Evolutionary conservation across 129 eudicot genomes (phyloP).

Genomic region (Tagetes erecta): DNA sequence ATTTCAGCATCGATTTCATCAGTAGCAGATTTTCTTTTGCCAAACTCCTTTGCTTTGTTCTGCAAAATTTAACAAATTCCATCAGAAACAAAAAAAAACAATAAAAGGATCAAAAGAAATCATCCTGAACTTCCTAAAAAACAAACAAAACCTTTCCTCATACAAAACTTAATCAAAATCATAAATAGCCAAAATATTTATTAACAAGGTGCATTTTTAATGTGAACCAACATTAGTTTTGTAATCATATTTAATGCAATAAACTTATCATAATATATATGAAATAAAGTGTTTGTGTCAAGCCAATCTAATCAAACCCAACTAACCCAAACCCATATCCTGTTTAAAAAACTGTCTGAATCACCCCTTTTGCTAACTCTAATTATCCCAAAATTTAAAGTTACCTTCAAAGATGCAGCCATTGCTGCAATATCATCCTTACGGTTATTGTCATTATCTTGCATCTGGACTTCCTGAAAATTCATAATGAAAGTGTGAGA

Average conservation of each 20-base stretch:
- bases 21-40: no score
- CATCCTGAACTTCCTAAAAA: neutral
- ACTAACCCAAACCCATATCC: neutral
- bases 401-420: slow-evolving; percentile 79
- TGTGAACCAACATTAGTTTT: neutral
- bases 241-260: neutral
- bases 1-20: no score
- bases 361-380: neutral
- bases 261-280: neutral
- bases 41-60: no score
- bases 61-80: no score
- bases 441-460: slow-evolving; percentile 32
- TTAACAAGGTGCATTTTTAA: neutral
- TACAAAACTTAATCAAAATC: no score
- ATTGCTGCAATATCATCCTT: slow-evolving; percentile 54
- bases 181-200: neutral
- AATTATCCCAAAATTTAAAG: neutral
- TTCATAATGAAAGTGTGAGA: slow-evolving; percentile 2
- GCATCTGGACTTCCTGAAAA: slow-evolving; percentile 55
- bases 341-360: neutral
- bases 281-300: neutral
- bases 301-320: neutral
- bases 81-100: no score
- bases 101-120: no score
- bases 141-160: neutral